phyloP scores from a whole-genome alignment of 2,329 filamentous ascomycete species.

The Colletotrichum liaoningense region DNA sequence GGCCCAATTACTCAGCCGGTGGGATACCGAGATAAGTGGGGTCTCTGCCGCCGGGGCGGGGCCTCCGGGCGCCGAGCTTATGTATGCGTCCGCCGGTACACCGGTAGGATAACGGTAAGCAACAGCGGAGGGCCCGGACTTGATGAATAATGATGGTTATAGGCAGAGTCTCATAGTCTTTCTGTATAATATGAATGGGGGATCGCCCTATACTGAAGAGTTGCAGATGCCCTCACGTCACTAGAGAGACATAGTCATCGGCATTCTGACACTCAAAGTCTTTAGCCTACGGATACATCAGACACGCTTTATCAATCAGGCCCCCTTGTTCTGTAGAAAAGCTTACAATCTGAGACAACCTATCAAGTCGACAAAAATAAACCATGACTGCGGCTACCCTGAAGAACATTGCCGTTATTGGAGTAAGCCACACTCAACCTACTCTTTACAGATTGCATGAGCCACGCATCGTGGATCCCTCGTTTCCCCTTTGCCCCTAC shows the following conservation, averaged over 20 bases:
- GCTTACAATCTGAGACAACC: constrained; percentile 8
- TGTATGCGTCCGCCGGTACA: background rate
- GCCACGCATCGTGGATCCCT: background rate
- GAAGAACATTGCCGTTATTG: constrained; percentile 2
- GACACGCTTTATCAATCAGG: too few species aligned
- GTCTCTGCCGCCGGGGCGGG: background rate
- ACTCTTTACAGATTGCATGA: background rate
- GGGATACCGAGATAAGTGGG: constrained; percentile 18
- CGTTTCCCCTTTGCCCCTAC: background rate
- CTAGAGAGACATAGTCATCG: background rate
- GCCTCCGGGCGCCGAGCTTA: constrained; percentile 9
- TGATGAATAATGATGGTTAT: background rate
- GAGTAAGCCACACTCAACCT: constrained; percentile 7
- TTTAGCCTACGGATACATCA: background rate
- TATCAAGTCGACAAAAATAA: background rate
- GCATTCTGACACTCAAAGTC: background rate
- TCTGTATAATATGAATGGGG: background rate
- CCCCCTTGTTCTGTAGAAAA: background rate
- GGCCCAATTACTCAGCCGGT: constrained; percentile 12
- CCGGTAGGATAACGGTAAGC: background rate
- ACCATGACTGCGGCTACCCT: background rate
- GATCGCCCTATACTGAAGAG: background rate
- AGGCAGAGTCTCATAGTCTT: background rate
- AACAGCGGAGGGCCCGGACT: background rate
- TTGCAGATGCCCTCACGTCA: background rate